A percentile compares a stretch with the other conserved stretches of the same genome.
These are phyloP conservation scores for Opeltia flavorubescens DNA, from an alignment of 495 filamentous ascomycete genomes.

Conservation along the genomic window DNA sequence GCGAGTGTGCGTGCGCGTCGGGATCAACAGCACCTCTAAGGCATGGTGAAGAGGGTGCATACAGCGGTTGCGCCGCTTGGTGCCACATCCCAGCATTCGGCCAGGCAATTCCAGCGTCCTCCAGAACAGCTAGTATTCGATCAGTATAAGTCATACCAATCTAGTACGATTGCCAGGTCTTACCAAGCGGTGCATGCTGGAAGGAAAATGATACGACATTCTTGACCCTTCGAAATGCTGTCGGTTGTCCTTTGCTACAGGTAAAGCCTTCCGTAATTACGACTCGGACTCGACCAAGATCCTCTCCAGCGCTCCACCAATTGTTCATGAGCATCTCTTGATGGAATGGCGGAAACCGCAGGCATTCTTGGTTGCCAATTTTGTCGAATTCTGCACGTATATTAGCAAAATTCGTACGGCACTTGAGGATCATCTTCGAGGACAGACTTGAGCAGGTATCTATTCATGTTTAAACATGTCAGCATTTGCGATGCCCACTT, in stretches of 20 bases:
- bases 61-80: constrained; percentile 27
- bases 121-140: constrained; percentile 45
- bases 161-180: constrained; percentile 10
- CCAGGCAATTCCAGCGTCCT: constrained; percentile 67
- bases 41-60: constrained; percentile 22
- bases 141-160: constrained; percentile 12
- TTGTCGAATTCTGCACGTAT: constrained; percentile 39
- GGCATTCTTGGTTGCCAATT: constrained; percentile 42
- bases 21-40: constrained; percentile 18
- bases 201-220: constrained; percentile 72
- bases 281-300: constrained; percentile 61
- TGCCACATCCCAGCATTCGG: constrained; percentile 64
- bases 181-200: constrained; percentile 72
- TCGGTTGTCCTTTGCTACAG: constrained; percentile 26
- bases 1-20: constrained; percentile 38
- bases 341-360: constrained; percentile 65
- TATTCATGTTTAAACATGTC: neutral
- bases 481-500: neutral
- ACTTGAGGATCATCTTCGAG: neutral
- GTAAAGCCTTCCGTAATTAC: constrained; percentile 61
- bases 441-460: constrained; percentile 10
- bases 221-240: constrained; percentile 54
- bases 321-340: constrained; percentile 53
- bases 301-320: constrained; percentile 59
- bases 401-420: no score